Evolutionary conservation across 176 grass and related monocot genomes (phyloP).

Genomic region (Tuctoria greenei): DNA sequence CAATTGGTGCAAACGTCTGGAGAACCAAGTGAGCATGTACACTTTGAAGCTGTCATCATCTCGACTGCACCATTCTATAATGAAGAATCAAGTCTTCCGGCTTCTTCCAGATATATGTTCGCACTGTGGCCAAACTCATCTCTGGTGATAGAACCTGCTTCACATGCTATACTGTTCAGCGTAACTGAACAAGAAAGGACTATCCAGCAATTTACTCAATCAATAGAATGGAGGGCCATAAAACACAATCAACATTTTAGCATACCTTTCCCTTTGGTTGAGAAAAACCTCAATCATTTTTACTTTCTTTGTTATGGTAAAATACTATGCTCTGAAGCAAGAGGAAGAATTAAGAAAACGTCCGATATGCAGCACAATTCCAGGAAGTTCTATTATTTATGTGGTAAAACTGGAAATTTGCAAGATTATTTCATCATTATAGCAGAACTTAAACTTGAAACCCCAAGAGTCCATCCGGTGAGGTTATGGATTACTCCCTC

Average conservation of each 20-base stretch:
- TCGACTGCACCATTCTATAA: constrained; percentile 73
- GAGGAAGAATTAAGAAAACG: background rate
- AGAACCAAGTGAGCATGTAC: constrained; percentile 31
- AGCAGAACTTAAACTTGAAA: background rate
- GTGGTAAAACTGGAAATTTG: background rate
- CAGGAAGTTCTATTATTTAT: background rate
- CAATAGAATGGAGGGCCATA: background rate
- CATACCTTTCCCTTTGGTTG: background rate
- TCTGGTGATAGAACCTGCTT: constrained; percentile 67
- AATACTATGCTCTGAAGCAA: background rate
- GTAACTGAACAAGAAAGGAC: background rate
- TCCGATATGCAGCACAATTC: background rate
- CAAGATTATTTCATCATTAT: background rate
- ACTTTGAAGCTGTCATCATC: constrained; percentile 37
- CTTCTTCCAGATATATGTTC: constrained; percentile 96
- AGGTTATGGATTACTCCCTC: no score
- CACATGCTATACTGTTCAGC: constrained; percentile 29
- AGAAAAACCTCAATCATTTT: background rate
- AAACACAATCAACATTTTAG: background rate
- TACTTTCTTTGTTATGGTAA: background rate
- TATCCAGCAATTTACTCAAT: background rate
- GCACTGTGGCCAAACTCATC: constrained; percentile 90
- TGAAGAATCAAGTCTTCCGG: constrained; percentile 89
- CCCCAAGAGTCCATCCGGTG: no score
- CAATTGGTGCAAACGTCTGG: background rate